Percentiles rank a stretch among this genome's conserved stretches.
These are phyloP conservation scores for Pichia sp. DNA, from an alignment of 1,139 yeast genomes.

Conservation along the genomic window DNA sequence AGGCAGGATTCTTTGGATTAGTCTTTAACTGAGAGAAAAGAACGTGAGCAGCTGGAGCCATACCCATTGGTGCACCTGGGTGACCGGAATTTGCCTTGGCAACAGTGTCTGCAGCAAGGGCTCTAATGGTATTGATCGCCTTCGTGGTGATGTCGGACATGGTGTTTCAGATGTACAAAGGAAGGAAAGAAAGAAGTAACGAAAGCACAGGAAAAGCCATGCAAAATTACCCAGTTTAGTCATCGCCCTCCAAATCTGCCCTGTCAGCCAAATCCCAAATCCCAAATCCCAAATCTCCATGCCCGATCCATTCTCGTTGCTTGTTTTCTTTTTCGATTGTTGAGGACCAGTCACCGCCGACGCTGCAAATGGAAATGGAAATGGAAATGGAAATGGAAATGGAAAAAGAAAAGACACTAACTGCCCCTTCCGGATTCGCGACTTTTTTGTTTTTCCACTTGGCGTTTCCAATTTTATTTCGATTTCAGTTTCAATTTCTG, in stretches of 20 bases:
- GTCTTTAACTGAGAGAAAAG: constrained; percentile 74
- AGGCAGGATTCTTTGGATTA: constrained; percentile 85
- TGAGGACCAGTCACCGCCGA: neutral
- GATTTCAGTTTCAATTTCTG: neutral
- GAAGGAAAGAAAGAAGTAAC: neutral
- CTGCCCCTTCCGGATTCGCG: neutral
- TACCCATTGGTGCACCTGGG: constrained; percentile 99
- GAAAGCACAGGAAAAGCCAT: neutral
- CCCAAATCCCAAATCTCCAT: no score
- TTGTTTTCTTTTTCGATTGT: neutral
- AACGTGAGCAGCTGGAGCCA: constrained; percentile 83
- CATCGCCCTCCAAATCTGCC: neutral
- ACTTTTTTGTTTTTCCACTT: neutral
- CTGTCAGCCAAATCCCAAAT: no score
- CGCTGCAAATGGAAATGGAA: neutral
- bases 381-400: neutral
- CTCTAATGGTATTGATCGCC: constrained; percentile 86
- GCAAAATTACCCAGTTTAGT: neutral
- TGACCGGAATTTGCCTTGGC: constrained; percentile 93
- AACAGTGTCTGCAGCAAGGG: constrained; percentile 82
- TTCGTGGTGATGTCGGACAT: constrained; percentile 32
- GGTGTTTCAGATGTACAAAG: neutral
- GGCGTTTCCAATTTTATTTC: neutral
- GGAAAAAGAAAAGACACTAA: no score
- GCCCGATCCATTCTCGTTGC: no score